phyloP scores from a whole-genome alignment of 768 basidiomycete species.

The Agaricus blazei region DNA sequence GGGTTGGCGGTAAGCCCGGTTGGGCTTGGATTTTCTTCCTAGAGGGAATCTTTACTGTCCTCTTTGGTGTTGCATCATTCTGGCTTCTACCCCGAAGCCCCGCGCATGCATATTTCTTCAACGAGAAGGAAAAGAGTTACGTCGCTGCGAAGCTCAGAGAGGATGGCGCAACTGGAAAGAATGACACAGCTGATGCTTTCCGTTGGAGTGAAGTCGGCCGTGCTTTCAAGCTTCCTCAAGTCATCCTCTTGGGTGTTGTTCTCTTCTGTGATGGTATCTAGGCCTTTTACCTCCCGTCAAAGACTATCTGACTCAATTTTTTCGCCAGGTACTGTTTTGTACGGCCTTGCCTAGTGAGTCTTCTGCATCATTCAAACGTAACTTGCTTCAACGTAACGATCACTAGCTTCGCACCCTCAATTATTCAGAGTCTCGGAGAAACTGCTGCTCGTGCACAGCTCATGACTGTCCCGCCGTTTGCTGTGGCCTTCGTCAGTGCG shows the following conservation, averaged over 20 bases:
- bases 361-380: constrained; percentile 24
- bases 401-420: constrained; percentile 64
- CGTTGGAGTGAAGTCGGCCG: constrained; percentile 53
- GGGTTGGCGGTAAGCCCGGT: constrained; percentile 45
- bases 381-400: background rate
- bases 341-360: constrained; percentile 44
- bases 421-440: constrained; percentile 59
- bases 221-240: constrained; percentile 51
- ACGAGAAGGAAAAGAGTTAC: constrained; percentile 41
- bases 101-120: constrained; percentile 47
- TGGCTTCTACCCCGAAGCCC: constrained; percentile 35
- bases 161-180: constrained; percentile 31
- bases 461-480: constrained; percentile 58
- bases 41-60: constrained; percentile 57
- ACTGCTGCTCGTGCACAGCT: constrained; percentile 50
- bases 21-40: constrained; percentile 71
- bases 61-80: constrained; percentile 49
- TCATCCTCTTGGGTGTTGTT: constrained; percentile 43
- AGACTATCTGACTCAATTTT: background rate
- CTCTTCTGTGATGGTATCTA: constrained; percentile 49
- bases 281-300: constrained; percentile 15
- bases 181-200: constrained; percentile 38
- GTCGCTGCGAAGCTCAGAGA: constrained; percentile 33
- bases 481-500: constrained; percentile 43
- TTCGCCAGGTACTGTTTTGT: constrained; percentile 34